phyloP scores from a whole-genome alignment of 2,329 filamentous ascomycete species.

The Colletotrichum sp. region DNA sequence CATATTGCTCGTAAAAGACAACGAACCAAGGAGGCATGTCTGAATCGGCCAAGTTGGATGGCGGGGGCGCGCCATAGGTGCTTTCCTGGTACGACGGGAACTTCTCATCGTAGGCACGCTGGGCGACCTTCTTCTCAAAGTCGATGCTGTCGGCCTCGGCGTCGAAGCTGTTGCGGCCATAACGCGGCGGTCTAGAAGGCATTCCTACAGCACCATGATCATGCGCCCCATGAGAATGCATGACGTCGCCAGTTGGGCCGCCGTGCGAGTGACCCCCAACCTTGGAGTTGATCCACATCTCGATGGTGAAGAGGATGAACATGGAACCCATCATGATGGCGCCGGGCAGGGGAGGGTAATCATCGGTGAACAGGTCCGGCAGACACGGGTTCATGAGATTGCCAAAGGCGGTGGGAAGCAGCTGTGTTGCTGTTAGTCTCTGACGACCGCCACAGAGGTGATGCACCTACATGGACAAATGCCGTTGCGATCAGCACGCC shows the following conservation, averaged over 20 bases:
- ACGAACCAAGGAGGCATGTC: slow-evolving; percentile 68
- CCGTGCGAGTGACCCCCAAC: slow-evolving; percentile 64
- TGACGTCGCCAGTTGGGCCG: slow-evolving; percentile 50
- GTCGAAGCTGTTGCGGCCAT: slow-evolving; percentile 35
- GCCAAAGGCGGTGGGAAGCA: slow-evolving; percentile 65
- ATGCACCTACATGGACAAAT: slow-evolving; percentile 70
- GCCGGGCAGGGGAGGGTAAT: slow-evolving; percentile 67
- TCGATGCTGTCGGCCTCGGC: slow-evolving; percentile 32
- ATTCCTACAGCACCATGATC: slow-evolving; percentile 7
- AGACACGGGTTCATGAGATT: slow-evolving; percentile 59
- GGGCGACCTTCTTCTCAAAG: slow-evolving; percentile 46
- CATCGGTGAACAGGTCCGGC: slow-evolving; percentile 61
- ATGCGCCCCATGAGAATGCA: slow-evolving; percentile 3
- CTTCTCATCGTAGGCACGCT: slow-evolving; percentile 43
- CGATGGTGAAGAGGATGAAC: slow-evolving; percentile 65
- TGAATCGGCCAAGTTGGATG: slow-evolving; percentile 35
- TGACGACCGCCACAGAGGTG: accelerated
- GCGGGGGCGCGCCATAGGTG: slow-evolving; percentile 25
- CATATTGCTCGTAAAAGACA: slow-evolving; percentile 67
- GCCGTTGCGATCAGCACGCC: slow-evolving; percentile 76
- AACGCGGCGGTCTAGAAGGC: slow-evolving; percentile 35
- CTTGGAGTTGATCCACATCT: slow-evolving; percentile 66
- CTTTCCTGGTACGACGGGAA: slow-evolving; percentile 23
- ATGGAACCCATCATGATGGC: slow-evolving; percentile 70
- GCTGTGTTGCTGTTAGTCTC: slow-evolving; percentile 29